A percentile compares a stretch with the other conserved stretches of the same genome.
These are phyloP conservation scores for Arthrobotrys conoides DNA, from an alignment of 2,329 filamentous ascomycete genomes.

Conservation along the genomic window DNA sequence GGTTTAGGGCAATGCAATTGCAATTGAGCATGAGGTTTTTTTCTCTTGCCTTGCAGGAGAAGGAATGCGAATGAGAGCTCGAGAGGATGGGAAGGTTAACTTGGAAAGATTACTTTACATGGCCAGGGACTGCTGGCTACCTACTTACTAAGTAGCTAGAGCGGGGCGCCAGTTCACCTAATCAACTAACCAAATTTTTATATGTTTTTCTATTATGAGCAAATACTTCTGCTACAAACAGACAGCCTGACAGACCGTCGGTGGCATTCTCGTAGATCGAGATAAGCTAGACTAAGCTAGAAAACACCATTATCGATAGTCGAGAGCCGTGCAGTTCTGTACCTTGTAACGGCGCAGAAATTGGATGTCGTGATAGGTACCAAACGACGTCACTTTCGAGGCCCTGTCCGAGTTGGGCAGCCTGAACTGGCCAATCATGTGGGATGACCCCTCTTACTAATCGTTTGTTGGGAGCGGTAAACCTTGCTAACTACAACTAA, in stretches of 20 bases:
- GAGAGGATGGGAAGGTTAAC: constrained; percentile 7
- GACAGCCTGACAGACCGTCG: neutral
- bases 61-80: constrained; percentile 41
- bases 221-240: neutral
- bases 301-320: constrained; percentile 32
- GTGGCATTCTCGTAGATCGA: constrained; percentile 37
- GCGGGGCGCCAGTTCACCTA: constrained; percentile 32
- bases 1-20: constrained; percentile 21
- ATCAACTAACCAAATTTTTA: constrained; percentile 6
- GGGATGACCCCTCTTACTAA: neutral
- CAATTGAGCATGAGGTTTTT: constrained; percentile 43
- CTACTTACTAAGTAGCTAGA: no score
- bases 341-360: constrained; percentile 23
- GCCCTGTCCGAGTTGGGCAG: constrained; percentile 29
- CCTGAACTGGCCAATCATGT: constrained; percentile 8
- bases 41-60: constrained; percentile 34
- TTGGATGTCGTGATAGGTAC: constrained; percentile 27
- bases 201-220: neutral
- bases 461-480: constrained; percentile 48
- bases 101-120: constrained; percentile 2
- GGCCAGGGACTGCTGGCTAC: constrained; percentile 25
- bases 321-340: constrained; percentile 2
- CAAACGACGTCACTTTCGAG: constrained; percentile 37
- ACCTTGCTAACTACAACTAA: constrained; percentile 27
- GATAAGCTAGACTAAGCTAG: constrained; percentile 31